Evolutionary conservation across 1,139 yeast genomes (phyloP).

Genomic region (Kluyveromyces sp.): DNA sequence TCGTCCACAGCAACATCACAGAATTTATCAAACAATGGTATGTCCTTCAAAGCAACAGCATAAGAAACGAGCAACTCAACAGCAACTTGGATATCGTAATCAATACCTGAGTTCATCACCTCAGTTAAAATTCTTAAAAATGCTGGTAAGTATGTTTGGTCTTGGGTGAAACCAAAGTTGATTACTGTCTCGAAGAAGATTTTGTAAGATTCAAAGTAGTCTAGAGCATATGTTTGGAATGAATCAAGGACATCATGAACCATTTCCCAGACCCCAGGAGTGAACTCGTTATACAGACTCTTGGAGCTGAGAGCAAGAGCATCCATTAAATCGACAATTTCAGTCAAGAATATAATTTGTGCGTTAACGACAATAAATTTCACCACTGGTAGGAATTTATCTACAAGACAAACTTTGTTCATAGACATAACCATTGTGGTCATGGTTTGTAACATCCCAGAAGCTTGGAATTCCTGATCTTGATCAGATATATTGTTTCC

Average conservation of each 20-base stretch:
- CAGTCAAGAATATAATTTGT: slow-evolving; percentile 70
- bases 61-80: slow-evolving; percentile 31
- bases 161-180: slow-evolving; percentile 51
- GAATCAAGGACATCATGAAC: slow-evolving; percentile 35
- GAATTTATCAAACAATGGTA: slow-evolving; percentile 30
- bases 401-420: slow-evolving; percentile 70
- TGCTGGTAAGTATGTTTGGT: slow-evolving; percentile 35
- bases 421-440: slow-evolving; percentile 77
- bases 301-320: slow-evolving; percentile 29
- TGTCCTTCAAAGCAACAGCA: slow-evolving; percentile 30
- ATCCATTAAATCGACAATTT: slow-evolving; percentile 65
- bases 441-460: slow-evolving; percentile 81
- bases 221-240: slow-evolving; percentile 48
- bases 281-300: slow-evolving; percentile 24
- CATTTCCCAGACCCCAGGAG: slow-evolving; percentile 33
- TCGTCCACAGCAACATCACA: slow-evolving; percentile 24
- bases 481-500: slow-evolving; percentile 43
- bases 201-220: slow-evolving; percentile 66
- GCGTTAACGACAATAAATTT: slow-evolving; percentile 56
- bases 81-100: slow-evolving; percentile 36
- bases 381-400: slow-evolving; percentile 65
- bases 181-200: slow-evolving; percentile 74
- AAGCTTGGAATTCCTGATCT: slow-evolving; percentile 84
- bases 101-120: slow-evolving; percentile 32
- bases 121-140: slow-evolving; percentile 27